Evolutionary conservation across 2,329 filamentous ascomycete genomes (phyloP).

Genomic region (Cyclaneusma minus): DNA sequence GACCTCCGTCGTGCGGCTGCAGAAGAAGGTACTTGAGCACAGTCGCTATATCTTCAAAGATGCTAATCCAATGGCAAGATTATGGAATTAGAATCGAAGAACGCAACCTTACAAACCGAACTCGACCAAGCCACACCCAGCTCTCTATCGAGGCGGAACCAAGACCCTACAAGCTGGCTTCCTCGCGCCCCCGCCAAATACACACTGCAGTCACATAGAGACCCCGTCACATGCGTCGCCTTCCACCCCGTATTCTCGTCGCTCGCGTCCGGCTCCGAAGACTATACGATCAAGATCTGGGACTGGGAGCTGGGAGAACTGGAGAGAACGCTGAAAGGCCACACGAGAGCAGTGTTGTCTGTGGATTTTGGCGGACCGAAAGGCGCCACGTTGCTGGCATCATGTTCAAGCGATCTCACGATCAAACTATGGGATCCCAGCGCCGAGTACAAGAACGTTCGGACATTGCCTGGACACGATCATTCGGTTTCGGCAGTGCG

Average conservation of each 20-base stretch:
- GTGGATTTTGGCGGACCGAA: conserved; percentile 81
- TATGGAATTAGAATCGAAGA: conserved; percentile 71
- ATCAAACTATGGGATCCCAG: conserved; percentile 92
- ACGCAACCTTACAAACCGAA: conserved; percentile 56
- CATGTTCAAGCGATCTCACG: conserved; percentile 63
- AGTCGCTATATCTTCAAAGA: conserved; percentile 3
- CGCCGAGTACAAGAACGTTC: conserved; percentile 89
- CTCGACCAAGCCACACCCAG: conserved; percentile 63
- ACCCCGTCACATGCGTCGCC: conserved; percentile 71
- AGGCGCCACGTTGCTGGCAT: conserved; percentile 60
- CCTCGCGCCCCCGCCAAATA: conserved; percentile 68
- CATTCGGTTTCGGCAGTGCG: conserved; percentile 81
- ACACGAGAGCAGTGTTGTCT: conserved; percentile 77
- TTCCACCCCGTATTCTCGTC: conserved; percentile 90
- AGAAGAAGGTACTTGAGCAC: conserved; percentile 57
- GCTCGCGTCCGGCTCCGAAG: conserved; percentile 78
- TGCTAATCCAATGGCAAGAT: conserved; percentile 38
- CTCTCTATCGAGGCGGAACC: conserved; percentile 56
- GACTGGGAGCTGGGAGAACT: conserved; percentile 90
- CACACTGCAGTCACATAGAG: conserved; percentile 67
- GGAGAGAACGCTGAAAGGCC: conserved; percentile 79
- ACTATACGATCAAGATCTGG: conserved; percentile 93
- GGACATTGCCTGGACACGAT: conserved; percentile 80
- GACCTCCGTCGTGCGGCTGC: conserved; percentile 79
- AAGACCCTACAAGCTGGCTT: conserved; percentile 76